These are phyloP conservation scores for Pyrenochaeta sp. DNA, from an alignment of 2,329 filamentous ascomycete species.

Conservation along the genomic window DNA sequence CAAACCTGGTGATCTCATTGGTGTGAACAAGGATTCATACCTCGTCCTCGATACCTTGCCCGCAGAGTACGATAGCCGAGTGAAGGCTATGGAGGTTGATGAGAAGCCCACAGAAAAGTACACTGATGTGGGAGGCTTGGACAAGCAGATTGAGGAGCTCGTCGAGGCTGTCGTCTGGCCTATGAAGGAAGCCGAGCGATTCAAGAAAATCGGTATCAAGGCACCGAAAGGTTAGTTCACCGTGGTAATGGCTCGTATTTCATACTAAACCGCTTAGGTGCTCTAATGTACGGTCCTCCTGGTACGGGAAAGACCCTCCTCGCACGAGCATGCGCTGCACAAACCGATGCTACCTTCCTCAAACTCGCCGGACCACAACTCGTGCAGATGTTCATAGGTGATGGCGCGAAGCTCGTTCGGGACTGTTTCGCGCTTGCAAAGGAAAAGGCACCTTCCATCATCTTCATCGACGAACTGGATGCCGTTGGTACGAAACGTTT, in stretches of 20 bases:
- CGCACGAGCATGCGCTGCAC: slow-evolving; percentile 93
- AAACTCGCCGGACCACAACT: slow-evolving; percentile 97
- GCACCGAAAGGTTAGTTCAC: slow-evolving; percentile 84
- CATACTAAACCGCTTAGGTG: slow-evolving; percentile 62
- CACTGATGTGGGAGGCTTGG: slow-evolving; percentile 93
- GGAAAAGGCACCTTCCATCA: slow-evolving; percentile 98
- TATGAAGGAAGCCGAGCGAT: slow-evolving; percentile 99
- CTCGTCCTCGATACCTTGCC: slow-evolving; percentile 95
- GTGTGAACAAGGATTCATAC: slow-evolving; percentile 99
- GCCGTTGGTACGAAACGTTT: slow-evolving; percentile 99
- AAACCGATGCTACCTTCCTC: slow-evolving; percentile 98
- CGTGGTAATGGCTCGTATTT: too few species aligned
- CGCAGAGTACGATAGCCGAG: slow-evolving; percentile 97
- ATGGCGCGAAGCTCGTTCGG: slow-evolving; percentile 95
- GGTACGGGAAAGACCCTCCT: slow-evolving; percentile 92
- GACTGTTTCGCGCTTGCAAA: slow-evolving; percentile 98
- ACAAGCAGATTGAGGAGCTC: slow-evolving; percentile 99
- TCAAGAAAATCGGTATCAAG: slow-evolving; percentile 99
- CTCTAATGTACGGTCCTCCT: slow-evolving; percentile 95
- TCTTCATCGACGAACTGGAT: slow-evolving; percentile 99
- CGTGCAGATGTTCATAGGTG: slow-evolving; percentile 99
- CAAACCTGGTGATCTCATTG: slow-evolving; percentile 95
- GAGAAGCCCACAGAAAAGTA: slow-evolving; percentile 99
- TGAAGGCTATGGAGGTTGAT: slow-evolving; percentile 99
- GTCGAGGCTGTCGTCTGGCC: slow-evolving; percentile 99